Conservation (phyloP, 2,329 filamentous ascomycete genomes). For the Ilyonectria sp. region DNA sequence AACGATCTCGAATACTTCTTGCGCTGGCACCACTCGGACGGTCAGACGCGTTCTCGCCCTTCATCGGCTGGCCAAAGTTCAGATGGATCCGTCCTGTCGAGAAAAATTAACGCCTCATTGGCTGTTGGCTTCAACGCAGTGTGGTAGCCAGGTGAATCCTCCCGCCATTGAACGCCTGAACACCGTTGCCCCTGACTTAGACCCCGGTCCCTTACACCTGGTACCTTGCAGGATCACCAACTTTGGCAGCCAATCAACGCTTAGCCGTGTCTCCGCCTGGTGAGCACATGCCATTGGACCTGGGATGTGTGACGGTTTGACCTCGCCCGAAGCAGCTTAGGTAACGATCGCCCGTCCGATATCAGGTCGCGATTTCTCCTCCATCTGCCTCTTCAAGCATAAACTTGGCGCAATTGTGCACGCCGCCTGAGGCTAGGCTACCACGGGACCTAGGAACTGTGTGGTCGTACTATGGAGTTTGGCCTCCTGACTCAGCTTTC, state of each 20-base stretch:
- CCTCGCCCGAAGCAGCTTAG: constrained; percentile 43
- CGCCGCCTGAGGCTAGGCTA: constrained; percentile 7
- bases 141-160: constrained; percentile 16
- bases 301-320: constrained; percentile 44
- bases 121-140: constrained; percentile 17
- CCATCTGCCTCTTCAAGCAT: constrained; percentile 17
- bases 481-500: constrained; percentile 32
- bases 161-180: constrained; percentile 18
- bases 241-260: constrained; percentile 41
- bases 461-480: constrained; percentile 12
- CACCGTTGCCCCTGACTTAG: constrained; percentile 45
- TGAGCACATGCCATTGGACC: constrained; percentile 42
- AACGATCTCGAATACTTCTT: constrained; percentile 2
- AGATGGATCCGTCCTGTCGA: constrained; percentile 10
- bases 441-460: constrained; percentile 16
- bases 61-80: neutral
- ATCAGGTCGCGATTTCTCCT: constrained; percentile 27
- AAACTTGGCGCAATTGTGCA: constrained; percentile 23
- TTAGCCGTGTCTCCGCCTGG: constrained; percentile 33
- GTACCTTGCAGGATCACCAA: constrained; percentile 47
- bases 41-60: constrained; percentile 13
- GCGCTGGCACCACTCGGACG: neutral
- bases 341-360: constrained; percentile 38
- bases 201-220: constrained; percentile 35
- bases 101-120: constrained; percentile 4